These are phyloP conservation scores for Eutrema japonicum DNA, from an alignment of 345 rosid species.

Conservation along the genomic window DNA sequence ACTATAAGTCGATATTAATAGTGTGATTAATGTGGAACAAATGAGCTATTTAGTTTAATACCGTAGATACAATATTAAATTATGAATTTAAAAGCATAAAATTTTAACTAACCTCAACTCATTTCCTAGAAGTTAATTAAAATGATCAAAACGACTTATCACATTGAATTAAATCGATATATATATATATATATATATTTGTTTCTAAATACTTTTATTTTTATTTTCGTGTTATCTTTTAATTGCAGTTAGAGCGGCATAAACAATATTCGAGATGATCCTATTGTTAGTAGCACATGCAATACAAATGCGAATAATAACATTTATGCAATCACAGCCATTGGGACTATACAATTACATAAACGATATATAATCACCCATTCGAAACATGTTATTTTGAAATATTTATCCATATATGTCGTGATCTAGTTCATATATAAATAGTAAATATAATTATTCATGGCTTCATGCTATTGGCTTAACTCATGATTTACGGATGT, in stretches of 20 bases:
- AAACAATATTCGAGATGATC: slow-evolving; percentile 8
- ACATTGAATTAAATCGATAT: not conserved
- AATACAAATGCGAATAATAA: not conserved
- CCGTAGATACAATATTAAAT: not conserved
- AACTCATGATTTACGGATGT: not conserved
- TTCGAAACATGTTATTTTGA: not conserved
- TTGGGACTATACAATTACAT: not conserved
- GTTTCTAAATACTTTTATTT: not conserved
- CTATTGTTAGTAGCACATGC: not conserved
- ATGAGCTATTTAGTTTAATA: slow-evolving; percentile 10
- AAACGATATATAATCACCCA: not conserved
- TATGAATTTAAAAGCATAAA: no score
- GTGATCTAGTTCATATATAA: not conserved
- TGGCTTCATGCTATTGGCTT: slow-evolving; percentile 2
- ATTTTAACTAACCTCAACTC: not conserved
- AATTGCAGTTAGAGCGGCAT: slow-evolving; percentile 8
- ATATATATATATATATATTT: no score
- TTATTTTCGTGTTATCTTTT: not conserved
- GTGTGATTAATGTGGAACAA: slow-evolving; percentile 25
- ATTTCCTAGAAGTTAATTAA: not conserved
- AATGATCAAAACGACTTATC: no score
- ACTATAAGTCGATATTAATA: slow-evolving; percentile 9
- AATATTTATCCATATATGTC: not conserved
- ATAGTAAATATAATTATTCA: not conserved
- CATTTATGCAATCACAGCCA: not conserved